Base-by-base conservation (phyloP, 768 basidiomycete species). In the Trametes cingulata region DNA sequence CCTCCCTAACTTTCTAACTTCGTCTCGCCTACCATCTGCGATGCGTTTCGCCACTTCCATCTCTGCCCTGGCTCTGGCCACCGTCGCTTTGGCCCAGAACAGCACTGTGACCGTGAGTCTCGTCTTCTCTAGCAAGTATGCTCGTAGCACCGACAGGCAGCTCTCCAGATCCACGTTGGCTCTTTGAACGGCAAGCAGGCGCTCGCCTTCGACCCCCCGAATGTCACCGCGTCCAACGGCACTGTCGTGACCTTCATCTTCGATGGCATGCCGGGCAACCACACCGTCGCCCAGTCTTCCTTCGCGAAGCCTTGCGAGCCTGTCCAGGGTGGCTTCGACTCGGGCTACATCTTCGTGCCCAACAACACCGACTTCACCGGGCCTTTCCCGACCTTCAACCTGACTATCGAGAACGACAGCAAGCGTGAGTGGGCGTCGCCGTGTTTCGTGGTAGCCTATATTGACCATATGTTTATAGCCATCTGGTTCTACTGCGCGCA, bases 401-500 rank as follows among this genome's bases (percentile, higher is more conserved):
- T 84, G 47, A 85, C 83, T 4, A 76, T 86, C 59, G 80, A 80
- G 0, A 67, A 85, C 61, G 76, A 73, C 59, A 53, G 71, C 6
- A 73, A 70, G 57, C 83, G 83, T 83, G 56, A 64, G 80, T 71
- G n/a, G n/a, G 7, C 12, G 24, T 56, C 36, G 15, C 7, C 22
- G n/a, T 17, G 4, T 22, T 2, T 20, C 8, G 14, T 39, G 37
- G 6, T 22, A 5, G 22, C 8, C 4, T 1, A 25, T 47, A n/a
- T 13, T 47, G 24, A 48, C 27, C 9, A 27, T 7, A 2, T 13
- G 2, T 13, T 13, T 22, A 74, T 55, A 73, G 83, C 83, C 4
- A 76, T 85, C 45, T 85, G 81, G 80, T 83, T 84, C 77, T 85
- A 74, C 78, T 85, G 84, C 75, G 81, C 82, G 60, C 81, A 81